Percentiles rank a stretch among this genome's conserved stretches.
phyloP scores from a whole-genome alignment of 345 rosid species.

The Iberis pinnata region DNA sequence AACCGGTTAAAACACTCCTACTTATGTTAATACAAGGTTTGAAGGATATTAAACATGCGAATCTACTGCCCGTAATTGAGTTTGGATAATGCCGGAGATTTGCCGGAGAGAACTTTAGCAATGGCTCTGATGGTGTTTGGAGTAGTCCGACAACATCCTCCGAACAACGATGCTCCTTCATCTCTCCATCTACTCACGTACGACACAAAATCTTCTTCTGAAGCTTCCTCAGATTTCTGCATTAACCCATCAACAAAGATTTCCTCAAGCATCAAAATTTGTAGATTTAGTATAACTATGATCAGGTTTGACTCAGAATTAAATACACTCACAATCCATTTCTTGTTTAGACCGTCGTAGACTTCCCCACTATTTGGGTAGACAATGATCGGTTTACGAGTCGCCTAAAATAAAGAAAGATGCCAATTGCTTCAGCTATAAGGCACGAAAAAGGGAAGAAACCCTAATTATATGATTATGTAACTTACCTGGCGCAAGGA shows the following conservation, averaged over 20 bases:
- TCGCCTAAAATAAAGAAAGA: too few relatives aligned
- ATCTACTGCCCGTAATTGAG: not conserved
- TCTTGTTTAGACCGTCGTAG: conserved; percentile 95
- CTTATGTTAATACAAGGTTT: too few relatives aligned
- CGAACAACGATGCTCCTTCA: conserved; percentile 58
- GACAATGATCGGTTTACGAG: conserved; percentile 56
- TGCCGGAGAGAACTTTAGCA: conserved; percentile 39
- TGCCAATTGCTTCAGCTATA: too few relatives aligned
- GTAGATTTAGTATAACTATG: too few relatives aligned
- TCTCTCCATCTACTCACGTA: conserved; percentile 61
- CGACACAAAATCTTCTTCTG: conserved; percentile 67
- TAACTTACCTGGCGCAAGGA: conserved; percentile 51
- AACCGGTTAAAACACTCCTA: too few relatives aligned
- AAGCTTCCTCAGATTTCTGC: too few relatives aligned
- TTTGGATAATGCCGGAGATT: conserved; percentile 23
- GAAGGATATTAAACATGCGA: too few relatives aligned
- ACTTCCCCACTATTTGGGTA: conserved; percentile 93
- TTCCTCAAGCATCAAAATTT: too few relatives aligned
- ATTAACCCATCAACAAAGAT: not conserved
- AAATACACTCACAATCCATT: conserved; percentile 85
- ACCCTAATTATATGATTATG: too few relatives aligned
- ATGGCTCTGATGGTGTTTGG: conserved; percentile 62
- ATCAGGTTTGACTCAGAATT: too few relatives aligned
- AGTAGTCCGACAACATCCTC: conserved; percentile 69
- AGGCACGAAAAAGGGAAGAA: too few relatives aligned